Conservation (phyloP, 2,329 filamentous ascomycete genomes). For the Thelonectria discophora region DNA sequence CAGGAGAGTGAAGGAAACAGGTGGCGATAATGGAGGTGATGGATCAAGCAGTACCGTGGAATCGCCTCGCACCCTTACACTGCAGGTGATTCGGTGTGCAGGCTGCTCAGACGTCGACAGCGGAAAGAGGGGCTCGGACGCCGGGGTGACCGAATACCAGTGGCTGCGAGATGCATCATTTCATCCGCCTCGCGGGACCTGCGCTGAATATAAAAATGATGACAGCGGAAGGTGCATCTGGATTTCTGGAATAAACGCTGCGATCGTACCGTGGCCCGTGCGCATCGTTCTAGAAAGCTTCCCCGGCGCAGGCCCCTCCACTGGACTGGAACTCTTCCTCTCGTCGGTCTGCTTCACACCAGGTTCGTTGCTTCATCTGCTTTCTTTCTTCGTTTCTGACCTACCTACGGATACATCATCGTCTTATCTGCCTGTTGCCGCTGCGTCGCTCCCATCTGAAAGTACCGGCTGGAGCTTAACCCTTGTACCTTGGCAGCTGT, state of each 20-base stretch:
- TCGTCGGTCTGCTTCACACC: conserved; percentile 13
- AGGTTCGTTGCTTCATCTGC: too few species aligned
- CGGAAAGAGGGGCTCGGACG: too few species aligned
- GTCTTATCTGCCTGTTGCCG: too few species aligned
- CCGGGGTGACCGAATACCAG: too few species aligned
- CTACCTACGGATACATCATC: too few species aligned
- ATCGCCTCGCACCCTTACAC: background rate
- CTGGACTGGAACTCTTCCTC: conserved; percentile 27
- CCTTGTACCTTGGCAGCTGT: too few species aligned
- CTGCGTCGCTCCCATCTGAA: too few species aligned
- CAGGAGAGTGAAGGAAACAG: too few species aligned
- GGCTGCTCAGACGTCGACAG: too few species aligned
- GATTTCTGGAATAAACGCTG: conserved; percentile 41
- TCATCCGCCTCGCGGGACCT: conserved; percentile 36
- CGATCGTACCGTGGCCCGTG: conserved; percentile 32
- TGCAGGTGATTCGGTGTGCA: too few species aligned
- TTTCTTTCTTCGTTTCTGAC: too few species aligned
- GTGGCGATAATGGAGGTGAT: conserved; percentile 10
- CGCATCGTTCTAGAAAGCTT: conserved; percentile 44
- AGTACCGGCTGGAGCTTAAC: too few species aligned
- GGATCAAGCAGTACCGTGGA: conserved; percentile 15
- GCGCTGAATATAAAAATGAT: conserved; percentile 33
- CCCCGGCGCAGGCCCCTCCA: conserved; percentile 36
- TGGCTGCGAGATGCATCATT: background rate
- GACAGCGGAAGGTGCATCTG: conserved; percentile 33